Conservation (phyloP, 2,329 filamentous ascomycete species). For the Paraphoma chrysanthemicola region DNA sequence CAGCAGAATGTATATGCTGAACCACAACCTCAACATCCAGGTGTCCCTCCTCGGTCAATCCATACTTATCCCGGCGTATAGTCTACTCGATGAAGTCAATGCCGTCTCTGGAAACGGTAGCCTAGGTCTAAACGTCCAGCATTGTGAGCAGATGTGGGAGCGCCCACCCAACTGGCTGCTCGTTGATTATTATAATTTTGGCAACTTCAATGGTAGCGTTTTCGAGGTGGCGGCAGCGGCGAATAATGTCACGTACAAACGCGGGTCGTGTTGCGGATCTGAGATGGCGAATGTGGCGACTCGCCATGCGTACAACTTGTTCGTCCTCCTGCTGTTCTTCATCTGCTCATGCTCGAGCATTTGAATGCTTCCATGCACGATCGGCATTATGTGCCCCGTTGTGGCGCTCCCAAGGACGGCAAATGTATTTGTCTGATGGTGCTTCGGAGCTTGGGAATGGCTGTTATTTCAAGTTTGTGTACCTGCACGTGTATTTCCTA, state of each 20-base stretch:
- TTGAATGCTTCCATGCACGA: background rate
- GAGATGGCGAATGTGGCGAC: background rate
- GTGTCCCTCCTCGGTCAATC: slow-evolving; percentile 45
- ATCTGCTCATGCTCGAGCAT: background rate
- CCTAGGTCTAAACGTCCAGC: slow-evolving; percentile 33
- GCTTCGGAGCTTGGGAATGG: too few relatives aligned
- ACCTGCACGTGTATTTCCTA: too few relatives aligned
- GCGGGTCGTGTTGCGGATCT: slow-evolving; percentile 29
- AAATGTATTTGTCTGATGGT: too few relatives aligned
- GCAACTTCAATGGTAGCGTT: slow-evolving; percentile 42
- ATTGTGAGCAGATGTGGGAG: slow-evolving; percentile 38
- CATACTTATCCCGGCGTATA: slow-evolving; percentile 46
- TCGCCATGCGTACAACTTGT: background rate
- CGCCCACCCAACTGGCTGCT: slow-evolving; percentile 46
- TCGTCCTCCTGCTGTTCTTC: background rate
- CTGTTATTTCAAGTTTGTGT: too few relatives aligned
- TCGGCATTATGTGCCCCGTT: too few relatives aligned
- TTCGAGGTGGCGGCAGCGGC: slow-evolving; percentile 51
- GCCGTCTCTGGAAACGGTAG: slow-evolving; percentile 35
- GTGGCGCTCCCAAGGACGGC: too few relatives aligned
- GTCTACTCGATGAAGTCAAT: slow-evolving; percentile 38
- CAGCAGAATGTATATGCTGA: slow-evolving; percentile 78
- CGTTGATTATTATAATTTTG: slow-evolving; percentile 47
- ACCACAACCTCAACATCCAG: slow-evolving; percentile 86
- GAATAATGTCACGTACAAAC: slow-evolving; percentile 55